A percentile compares a stretch with the other conserved stretches of the same genome.
These are phyloP conservation scores for Candida tetrigidarum DNA, from an alignment of 1,139 yeast species.

Conservation along the genomic window DNA sequence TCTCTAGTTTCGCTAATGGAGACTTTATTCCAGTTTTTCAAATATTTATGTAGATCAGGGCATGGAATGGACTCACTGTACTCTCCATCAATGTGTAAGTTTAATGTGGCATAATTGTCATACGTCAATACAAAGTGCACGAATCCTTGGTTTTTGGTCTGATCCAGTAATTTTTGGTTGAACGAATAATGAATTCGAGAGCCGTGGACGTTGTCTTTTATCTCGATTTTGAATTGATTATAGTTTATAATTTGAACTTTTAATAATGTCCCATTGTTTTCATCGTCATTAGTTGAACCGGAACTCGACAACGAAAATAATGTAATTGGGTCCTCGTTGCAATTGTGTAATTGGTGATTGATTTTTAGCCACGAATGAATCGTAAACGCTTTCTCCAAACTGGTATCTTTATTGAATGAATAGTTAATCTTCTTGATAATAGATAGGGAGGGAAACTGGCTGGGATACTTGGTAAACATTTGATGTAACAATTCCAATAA, in stretches of 20 bases:
- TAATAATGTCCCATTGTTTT: conserved; percentile 17
- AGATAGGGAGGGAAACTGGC: conserved; percentile 36
- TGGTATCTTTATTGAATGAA: conserved; percentile 27
- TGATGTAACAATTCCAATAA: conserved; percentile 31
- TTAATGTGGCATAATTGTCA: conserved; percentile 41
- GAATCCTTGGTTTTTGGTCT: conserved; percentile 29
- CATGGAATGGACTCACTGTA: conserved; percentile 51
- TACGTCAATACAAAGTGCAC: conserved; percentile 42
- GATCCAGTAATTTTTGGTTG: conserved; percentile 31
- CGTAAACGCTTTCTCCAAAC: conserved; percentile 26
- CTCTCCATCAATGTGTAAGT: conserved; percentile 45
- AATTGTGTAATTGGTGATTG: conserved; percentile 18
- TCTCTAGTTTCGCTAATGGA: conserved; percentile 35
- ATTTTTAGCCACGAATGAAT: conserved; percentile 45
- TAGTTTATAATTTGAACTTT: conserved; percentile 33
- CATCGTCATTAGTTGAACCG: conserved; percentile 22
- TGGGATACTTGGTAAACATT: conserved; percentile 26
- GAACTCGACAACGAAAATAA: conserved; percentile 37
- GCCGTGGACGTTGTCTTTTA: conserved; percentile 27
- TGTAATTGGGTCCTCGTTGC: conserved; percentile 24
- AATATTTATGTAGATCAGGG: conserved; percentile 33
- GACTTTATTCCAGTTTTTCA: conserved; percentile 42
- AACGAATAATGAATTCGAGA: conserved; percentile 38
- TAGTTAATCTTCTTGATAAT: conserved; percentile 29
- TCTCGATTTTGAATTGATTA: conserved; percentile 37